Base-by-base conservation (phyloP, 306 rosid species). In the Psophocarpus tetragonolobus region DNA sequence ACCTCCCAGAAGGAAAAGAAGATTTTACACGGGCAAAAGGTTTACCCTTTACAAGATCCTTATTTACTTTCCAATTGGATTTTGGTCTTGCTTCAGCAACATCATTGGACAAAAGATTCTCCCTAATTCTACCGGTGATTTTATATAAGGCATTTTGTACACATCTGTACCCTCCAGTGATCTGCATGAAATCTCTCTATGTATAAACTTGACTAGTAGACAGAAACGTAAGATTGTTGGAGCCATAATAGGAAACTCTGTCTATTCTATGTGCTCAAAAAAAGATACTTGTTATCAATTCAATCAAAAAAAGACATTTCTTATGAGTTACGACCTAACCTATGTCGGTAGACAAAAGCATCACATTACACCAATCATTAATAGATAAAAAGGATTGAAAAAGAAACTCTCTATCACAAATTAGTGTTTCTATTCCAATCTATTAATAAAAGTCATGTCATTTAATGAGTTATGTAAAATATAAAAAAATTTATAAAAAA, bases 61-160 rank as follows among this genome's bases (percentile, higher is more conserved):
- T 79, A 1, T 60, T 80, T 66, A n/a, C 68, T 73, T 68, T 70
- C 73, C 73, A 56, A 18, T 56, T 60, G 42, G 75, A 57, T 71
- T 85, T 80, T 6, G 6, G 20, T 75, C 75, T 81, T 23, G 74
- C 63, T 74, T 79, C 85, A 57, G 76, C 42, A 73, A 18, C 74
- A 77, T 57, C 86, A 36, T 8, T 18, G 20, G 81, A 50, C 71
- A 58, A 80, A 74, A 84, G 39, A 68, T 81, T 65, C 36, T 80
- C 84, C 84, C 91, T 89, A 47, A 89, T 68, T 66, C 62, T 53
- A 75, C 82, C 5, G 61, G 93, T 87, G 72, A 89, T 79, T 70
- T 77, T 80, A 74, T 75, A 33, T n/a, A 89, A 64, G 21, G 91
- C 93, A 74, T 77, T 71, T 62, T 80, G 80, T 61, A 89, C 93